Base-by-base conservation (phyloP, 495 filamentous ascomycete genomes). In the Cercophora sp. region DNA sequence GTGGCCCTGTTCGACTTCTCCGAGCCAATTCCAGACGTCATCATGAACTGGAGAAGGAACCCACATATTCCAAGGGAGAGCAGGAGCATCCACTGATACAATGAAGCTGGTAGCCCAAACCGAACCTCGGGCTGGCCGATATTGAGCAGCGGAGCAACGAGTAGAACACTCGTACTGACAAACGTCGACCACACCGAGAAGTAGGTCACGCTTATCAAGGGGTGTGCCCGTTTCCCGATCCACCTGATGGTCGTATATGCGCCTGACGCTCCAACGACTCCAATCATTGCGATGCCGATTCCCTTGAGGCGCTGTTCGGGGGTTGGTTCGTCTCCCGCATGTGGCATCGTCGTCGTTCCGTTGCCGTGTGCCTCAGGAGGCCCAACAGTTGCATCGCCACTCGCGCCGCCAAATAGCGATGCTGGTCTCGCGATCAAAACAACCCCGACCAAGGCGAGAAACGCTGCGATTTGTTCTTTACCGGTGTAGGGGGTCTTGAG, bases 171-270 rank as follows among this genome's bases (percentile, higher is more conserved):
- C 3, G 73, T 67, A 34, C 82, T 81, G 41, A 96, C 82, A 1
- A 91, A 51, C 0, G 83, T 85, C 52, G 82, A 86, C 71, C 79
- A 86, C 0, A 72, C 68, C 5, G 85, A 82, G 58, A 96, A 96
- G 65, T 95, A 96, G 40, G 86, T 92, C 18, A 96, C 89, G 10
- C 79, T 85, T 46, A 96, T 83, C 13, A 97, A 74, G 0, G 91
- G 83, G 61, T 96, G 92, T 0, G 89, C 86, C 5, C 89, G 80
- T 46, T 80, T 79, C 2, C 92, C 92, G 45, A 96, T 96, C 76
- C 85, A 86, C 18, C 89, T 81, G 49, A 97, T 88, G 0, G 84
- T 79, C 0, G 89, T 90, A 65, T 84, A 91, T 8, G 91, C 89
- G 2, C 79, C 79, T 0, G 89, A 81, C 0, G 82, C 82, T 5